Evolutionary conservation across 495 filamentous ascomycete genomes (phyloP), one percentile per base, ranked within the genome.

Genomic region (Sabuloglossum arenarium): DNA sequence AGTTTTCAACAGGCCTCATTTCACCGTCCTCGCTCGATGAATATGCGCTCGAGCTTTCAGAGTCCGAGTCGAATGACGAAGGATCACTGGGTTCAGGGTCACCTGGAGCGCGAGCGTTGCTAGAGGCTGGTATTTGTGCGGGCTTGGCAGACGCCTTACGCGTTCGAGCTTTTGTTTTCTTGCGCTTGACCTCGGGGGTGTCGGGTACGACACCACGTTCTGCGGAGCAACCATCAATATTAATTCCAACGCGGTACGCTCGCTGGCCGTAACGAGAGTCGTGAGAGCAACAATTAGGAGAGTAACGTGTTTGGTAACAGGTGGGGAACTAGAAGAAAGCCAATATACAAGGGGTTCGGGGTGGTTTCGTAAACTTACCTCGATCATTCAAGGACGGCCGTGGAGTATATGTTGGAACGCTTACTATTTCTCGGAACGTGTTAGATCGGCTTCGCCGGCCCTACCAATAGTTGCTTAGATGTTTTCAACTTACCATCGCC

Each of bases 1-100:
- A 77, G 5, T 66, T 66, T 54, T 82, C 76, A 30, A 69, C 67
- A 43, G 62, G 60, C 42, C 62, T 62, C 43, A 78, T 73, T 46
- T 75, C 72, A 29, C 70, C 64, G 67, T 70, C 60, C 66, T 70
- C 60, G 67, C 71, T 24, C 65, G 68, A 67, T 25, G 62, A 74
- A 58, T 75, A 70, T 45, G 71, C 72, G 4, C 72, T 78, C 6
- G 32, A 56, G 21, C 25, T 47, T 27, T 76, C 77, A 54, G 71
- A 74, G 19, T 73, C 75, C 19, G 75, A 75, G 42, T 65, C 63
- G 0, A 69, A 70, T 27, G 59, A 59, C 6, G 32, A 61, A 49
- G 62, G 62, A 39, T 72, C 70, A 6, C 60, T 62, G 47, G 30
- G 30, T 2, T 25, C n/a, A 19, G 24, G 27, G 23, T 34, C 9